Evolutionary conservation across 768 basidiomycete genomes (phyloP), one percentile per base, ranked within the genome.

Genomic region (Glaciozyma martinii): DNA sequence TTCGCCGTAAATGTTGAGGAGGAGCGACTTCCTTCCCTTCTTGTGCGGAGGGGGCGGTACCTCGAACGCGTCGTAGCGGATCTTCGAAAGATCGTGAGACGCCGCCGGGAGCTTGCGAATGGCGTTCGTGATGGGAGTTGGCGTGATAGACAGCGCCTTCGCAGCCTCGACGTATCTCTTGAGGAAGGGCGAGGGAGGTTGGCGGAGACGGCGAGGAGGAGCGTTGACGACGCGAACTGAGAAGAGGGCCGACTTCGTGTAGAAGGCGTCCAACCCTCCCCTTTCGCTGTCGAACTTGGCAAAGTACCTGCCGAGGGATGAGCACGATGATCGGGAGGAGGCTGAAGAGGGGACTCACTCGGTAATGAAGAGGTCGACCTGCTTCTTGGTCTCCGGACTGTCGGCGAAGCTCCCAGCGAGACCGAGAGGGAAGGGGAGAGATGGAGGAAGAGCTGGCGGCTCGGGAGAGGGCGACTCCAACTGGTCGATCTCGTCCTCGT

Each of bases 221-320:
- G 19, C 21, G 16, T 19, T 33, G n/a, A 53, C 33, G 50, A 46
- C 49, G 43, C 62, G 19, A 19, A 54, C 56, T 23, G 67, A 62
- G 63, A 69, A 66, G 57, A 61, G 27, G 2, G 67, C 67, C 42
- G 60, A 50, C 30, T 25, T 23, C 9, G 61, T 66, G 64, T 69
- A 69, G 18, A 69, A 25, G 9, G 21, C 21, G 21, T 65, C 67
- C 55, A 69, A 61, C 21, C 64, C 32, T 13, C 42, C 50, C 12
- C 67, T 53, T 3, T 58, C 33, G 19, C 46, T 47, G 49, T 69
- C 67, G 59, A 69, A 69, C 2, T 62, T 61, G 27, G 54, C 50
- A 42, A 63, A 66, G 61, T 65, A 69, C 27, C 64, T 69, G 67
- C 40, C 46, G 4, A n/a, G 23, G 25, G 44, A 18, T 19, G 7